phyloP scores from a whole-genome alignment of 78 protist species.

The Cavenderia fasciculata region DNA sequence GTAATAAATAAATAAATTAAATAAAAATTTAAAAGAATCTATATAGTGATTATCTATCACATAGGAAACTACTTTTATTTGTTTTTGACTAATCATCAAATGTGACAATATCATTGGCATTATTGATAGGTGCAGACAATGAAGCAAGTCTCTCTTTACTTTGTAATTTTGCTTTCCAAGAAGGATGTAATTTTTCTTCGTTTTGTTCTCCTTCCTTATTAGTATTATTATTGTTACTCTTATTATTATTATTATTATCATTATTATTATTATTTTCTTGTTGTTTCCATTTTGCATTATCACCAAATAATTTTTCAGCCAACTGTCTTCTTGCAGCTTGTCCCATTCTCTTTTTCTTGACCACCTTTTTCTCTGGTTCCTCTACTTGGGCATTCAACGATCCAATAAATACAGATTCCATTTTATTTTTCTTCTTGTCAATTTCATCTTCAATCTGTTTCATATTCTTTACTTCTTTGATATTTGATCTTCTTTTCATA shows the following conservation, averaged over 20 bases:
- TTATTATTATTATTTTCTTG: neutral
- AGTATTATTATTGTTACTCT: neutral
- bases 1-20: no score
- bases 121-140: no score
- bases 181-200: constrained; percentile 27
- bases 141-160: no score
- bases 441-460: no score
- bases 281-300: neutral
- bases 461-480: no score
- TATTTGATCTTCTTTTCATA: no score
- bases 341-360: constrained; percentile 20
- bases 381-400: constrained; percentile 8
- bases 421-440: constrained; percentile 2
- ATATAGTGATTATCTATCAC: no score
- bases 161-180: constrained; percentile 23
- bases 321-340: constrained; percentile 22
- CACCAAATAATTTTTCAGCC: constrained; percentile 17
- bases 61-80: no score
- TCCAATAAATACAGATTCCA: constrained; percentile 16
- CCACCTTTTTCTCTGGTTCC: neutral
- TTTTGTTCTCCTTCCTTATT: neutral
- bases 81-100: no score
- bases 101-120: no score
- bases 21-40: no score
- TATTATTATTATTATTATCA: neutral